Evolutionary conservation across 495 filamentous ascomycete genomes (phyloP).

Genomic region (Lepidopterella palustris): DNA sequence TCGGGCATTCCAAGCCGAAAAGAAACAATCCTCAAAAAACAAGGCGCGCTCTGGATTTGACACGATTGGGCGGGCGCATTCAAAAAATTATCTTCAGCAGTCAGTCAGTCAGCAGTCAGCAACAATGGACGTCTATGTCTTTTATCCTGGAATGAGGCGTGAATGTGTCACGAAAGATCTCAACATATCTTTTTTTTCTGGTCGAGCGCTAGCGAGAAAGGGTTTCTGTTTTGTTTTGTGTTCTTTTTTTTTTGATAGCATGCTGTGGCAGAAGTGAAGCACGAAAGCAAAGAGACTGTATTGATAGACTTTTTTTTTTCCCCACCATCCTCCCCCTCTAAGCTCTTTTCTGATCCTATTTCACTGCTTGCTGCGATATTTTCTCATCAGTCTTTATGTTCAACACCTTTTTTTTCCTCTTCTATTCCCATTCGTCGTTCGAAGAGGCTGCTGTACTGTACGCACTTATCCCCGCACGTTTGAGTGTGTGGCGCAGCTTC

Average conservation of each 20-base stretch:
- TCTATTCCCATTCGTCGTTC: too few relatives aligned
- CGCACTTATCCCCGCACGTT: too few relatives aligned
- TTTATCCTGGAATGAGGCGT: neutral
- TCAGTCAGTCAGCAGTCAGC: neutral
- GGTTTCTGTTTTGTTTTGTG: neutral
- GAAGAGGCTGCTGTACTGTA: too few relatives aligned
- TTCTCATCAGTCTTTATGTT: too few relatives aligned
- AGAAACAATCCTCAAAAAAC: neutral
- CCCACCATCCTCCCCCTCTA: neutral
- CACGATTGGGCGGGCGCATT: neutral
- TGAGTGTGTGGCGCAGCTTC: too few relatives aligned
- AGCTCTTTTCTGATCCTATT: neutral
- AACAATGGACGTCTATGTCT: neutral
- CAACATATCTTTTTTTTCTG: neutral
- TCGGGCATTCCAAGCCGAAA: neutral
- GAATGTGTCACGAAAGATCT: conserved; percentile 1
- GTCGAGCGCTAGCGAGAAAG: neutral
- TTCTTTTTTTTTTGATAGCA: neutral
- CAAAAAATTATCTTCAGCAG: neutral
- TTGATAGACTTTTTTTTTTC: neutral
- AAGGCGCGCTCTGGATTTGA: neutral
- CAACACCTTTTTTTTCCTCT: too few relatives aligned
- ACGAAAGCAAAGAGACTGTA: neutral
- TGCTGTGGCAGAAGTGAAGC: neutral
- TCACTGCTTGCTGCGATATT: too few relatives aligned